phyloP scores from a whole-genome alignment of 2,329 filamentous ascomycete species.

The Helminthosporium solani region DNA sequence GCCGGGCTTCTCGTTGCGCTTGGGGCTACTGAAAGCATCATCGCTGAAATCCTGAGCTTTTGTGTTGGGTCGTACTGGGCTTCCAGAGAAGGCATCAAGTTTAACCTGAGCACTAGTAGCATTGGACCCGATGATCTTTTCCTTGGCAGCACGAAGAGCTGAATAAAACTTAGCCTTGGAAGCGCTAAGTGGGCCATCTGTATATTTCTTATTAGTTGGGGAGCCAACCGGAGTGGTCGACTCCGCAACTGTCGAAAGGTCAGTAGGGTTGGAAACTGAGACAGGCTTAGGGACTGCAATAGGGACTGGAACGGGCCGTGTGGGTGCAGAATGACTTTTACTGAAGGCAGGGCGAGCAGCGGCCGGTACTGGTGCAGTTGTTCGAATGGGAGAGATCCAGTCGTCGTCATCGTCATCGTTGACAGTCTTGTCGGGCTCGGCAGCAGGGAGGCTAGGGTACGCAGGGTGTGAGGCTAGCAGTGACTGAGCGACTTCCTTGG shows the following conservation, averaged over 20 bases:
- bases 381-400: constrained; percentile 59
- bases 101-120: constrained; percentile 60
- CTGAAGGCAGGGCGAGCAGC: constrained; percentile 52
- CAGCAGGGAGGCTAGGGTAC: constrained; percentile 46
- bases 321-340: constrained; percentile 63
- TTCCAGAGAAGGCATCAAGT: constrained; percentile 52
- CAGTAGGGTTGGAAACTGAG: constrained; percentile 44
- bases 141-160: constrained; percentile 83
- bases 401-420: constrained; percentile 56
- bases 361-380: constrained; percentile 31
- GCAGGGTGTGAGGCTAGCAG: constrained; percentile 15
- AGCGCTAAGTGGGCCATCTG: constrained; percentile 81
- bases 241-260: constrained; percentile 39
- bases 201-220: constrained; percentile 53
- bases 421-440: constrained; percentile 18
- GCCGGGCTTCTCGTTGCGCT: constrained; percentile 30
- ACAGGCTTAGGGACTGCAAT: constrained; percentile 50
- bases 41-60: constrained; percentile 31
- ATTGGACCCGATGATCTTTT: constrained; percentile 75
- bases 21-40: constrained; percentile 37
- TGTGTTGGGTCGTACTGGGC: constrained; percentile 28
- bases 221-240: constrained; percentile 61
- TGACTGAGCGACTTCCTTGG: constrained; percentile 31
- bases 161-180: constrained; percentile 92
- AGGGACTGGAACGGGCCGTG: constrained; percentile 37